Conservation (phyloP, 208 protist species). For the Porcisia hertigi region DNA sequence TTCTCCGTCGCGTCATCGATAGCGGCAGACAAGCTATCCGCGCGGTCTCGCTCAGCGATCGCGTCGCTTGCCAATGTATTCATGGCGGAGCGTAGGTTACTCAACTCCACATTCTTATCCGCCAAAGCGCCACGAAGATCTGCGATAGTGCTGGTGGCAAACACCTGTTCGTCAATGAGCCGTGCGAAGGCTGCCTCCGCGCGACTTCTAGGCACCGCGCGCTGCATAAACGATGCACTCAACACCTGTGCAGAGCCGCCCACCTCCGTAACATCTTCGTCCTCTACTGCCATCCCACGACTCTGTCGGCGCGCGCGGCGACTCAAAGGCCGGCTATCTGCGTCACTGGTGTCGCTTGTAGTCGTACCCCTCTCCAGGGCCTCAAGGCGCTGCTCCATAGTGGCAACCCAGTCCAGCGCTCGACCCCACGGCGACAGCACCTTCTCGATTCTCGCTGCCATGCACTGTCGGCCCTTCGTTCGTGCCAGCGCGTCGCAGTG, state of each 20-base stretch:
- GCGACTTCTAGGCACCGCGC: not conserved
- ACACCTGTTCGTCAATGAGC: not conserved
- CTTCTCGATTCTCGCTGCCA: not conserved
- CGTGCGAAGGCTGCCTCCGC: conserved; percentile 1
- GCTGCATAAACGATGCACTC: not conserved
- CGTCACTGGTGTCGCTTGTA: too few relatives aligned
- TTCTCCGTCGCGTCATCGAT: conserved; percentile 31
- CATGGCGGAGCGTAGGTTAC: conserved; percentile 7
- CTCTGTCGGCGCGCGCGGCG: not conserved
- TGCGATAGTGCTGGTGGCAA: not conserved
- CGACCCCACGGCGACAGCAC: not conserved
- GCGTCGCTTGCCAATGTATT: conserved; percentile 21
- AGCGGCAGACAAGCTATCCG: conserved; percentile 22
- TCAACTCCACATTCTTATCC: conserved; percentile 6
- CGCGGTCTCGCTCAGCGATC: conserved; percentile 21
- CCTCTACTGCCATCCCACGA: not conserved
- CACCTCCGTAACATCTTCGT: not conserved
- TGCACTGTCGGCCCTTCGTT: too few relatives aligned
- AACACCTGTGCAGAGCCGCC: not conserved
- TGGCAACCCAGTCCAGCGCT: conserved; percentile 11
- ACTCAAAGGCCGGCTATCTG: not conserved
- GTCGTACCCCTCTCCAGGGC: not conserved
- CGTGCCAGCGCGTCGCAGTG: not conserved
- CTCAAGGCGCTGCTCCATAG: conserved; percentile 8
- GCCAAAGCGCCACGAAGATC: not conserved